Percentiles rank a stretch among this genome's conserved stretches.
phyloP scores from a whole-genome alignment of 2,329 filamentous ascomycete genomes.

The Cordyceps farinosa region DNA sequence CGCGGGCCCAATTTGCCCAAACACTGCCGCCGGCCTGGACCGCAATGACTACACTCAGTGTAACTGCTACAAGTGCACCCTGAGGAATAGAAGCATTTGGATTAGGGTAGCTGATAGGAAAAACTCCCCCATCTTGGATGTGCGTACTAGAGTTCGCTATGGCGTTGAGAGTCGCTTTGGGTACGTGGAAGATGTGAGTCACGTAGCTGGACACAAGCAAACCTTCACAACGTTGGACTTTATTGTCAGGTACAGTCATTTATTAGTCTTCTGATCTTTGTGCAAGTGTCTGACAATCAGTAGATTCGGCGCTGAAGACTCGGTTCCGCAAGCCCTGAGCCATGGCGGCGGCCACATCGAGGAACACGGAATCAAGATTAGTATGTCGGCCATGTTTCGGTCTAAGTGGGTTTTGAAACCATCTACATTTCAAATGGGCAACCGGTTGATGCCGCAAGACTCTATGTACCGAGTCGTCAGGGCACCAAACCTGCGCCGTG shows the following conservation, averaged over 20 bases:
- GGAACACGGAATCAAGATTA: constrained; percentile 27
- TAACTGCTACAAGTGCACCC: constrained; percentile 28
- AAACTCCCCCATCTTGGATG: constrained; percentile 24
- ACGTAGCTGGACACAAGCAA: background rate
- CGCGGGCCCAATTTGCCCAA: background rate
- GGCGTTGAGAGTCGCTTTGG: constrained; percentile 30
- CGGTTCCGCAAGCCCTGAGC: constrained; percentile 22
- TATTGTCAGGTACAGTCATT: constrained; percentile 28
- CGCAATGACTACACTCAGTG: constrained; percentile 28
- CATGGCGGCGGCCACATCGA: constrained; percentile 24
- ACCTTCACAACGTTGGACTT: constrained; percentile 17
- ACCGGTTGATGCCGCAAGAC: constrained; percentile 2
- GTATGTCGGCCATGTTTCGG: constrained; percentile 27
- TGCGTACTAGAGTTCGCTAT: constrained; percentile 29
- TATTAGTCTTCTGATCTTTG: background rate
- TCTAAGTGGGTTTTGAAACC: constrained; percentile 31
- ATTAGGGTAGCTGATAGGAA: constrained; percentile 23
- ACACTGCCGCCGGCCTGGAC: background rate
- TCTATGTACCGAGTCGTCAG: constrained; percentile 4
- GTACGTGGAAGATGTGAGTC: constrained; percentile 29
- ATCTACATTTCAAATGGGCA: constrained; percentile 7
- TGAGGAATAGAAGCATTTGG: constrained; percentile 31
- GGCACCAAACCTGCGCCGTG: constrained; percentile 1
- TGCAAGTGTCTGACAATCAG: background rate
- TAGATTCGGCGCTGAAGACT: constrained; percentile 24